phyloP scores from a whole-genome alignment of 352 stramenopile species.

The Phytopythium ostracodes region DNA sequence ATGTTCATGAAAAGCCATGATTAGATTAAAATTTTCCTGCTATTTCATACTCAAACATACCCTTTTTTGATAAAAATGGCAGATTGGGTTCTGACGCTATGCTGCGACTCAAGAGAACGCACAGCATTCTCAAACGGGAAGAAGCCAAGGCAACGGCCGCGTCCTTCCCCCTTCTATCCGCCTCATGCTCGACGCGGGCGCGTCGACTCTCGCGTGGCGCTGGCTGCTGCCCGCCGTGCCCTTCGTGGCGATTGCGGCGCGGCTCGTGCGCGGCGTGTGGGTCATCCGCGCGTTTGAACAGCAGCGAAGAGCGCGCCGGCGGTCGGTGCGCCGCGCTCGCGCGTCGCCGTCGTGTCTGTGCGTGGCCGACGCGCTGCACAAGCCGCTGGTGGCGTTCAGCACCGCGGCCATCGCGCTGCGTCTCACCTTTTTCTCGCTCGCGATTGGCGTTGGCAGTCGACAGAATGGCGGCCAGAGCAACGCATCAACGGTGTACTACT shows the following conservation, averaged over 20 bases:
- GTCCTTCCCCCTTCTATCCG: background rate
- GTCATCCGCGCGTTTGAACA: conserved; percentile 14
- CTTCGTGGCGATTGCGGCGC: conserved; percentile 12
- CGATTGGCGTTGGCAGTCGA: background rate
- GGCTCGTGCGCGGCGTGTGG: conserved; percentile 9
- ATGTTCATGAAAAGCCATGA: too few relatives aligned
- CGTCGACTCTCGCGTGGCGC: conserved; percentile 17
- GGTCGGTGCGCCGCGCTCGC: background rate
- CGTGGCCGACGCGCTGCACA: conserved; percentile 24
- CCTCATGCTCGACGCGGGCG: background rate
- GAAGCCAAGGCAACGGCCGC: background rate
- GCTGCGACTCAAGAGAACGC: too few relatives aligned
- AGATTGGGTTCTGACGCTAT: too few relatives aligned
- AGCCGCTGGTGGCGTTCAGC: conserved; percentile 19
- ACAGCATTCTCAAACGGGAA: background rate
- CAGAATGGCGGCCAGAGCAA: background rate
- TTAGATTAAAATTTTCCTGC: too few relatives aligned
- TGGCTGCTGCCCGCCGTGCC: conserved; percentile 11
- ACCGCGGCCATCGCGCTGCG: conserved; percentile 22
- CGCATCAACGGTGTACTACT: conserved; percentile 15
- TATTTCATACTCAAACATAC: too few relatives aligned
- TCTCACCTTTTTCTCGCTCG: conserved; percentile 15
- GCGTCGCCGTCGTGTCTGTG: conserved; percentile 10
- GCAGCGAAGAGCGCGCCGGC: background rate
- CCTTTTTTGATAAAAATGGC: too few relatives aligned